Evolutionary conservation across 371 early-diverging fungal genomes (phyloP).

Genomic region (Encephalitozoon romaleae): DNA sequence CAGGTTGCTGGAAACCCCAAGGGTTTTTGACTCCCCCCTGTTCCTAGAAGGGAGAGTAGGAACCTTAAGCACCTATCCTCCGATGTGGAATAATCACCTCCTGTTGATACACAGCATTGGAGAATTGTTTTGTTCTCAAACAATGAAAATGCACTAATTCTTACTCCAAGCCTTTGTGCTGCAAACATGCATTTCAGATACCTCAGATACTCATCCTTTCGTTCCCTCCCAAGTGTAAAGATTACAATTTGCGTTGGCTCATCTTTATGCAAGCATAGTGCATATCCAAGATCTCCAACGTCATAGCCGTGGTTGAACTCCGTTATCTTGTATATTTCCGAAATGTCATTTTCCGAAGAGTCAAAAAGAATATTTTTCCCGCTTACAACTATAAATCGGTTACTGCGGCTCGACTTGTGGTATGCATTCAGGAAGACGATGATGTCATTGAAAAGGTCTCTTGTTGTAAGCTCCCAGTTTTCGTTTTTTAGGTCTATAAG

Average conservation of each 20-base stretch:
- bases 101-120: conserved; percentile 16
- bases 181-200: conserved; percentile 42
- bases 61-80: neutral
- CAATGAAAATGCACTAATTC: conserved; percentile 21
- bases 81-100: conserved; percentile 10
- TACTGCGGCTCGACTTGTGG: neutral
- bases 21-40: neutral
- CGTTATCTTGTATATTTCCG: neutral
- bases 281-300: conserved; percentile 41
- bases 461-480: conserved; percentile 1
- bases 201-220: conserved; percentile 33
- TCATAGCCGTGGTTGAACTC: neutral
- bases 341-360: conserved; percentile 8
- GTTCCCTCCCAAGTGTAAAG: conserved; percentile 19
- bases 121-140: conserved; percentile 12
- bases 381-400: conserved; percentile 11
- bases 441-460: conserved; percentile 23
- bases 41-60: conserved; percentile 5
- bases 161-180: conserved; percentile 27
- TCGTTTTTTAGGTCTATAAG: conserved; percentile 27
- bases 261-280: conserved; percentile 15
- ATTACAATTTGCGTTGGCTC: conserved; percentile 34
- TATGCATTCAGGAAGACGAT: conserved; percentile 24
- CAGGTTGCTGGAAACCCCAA: conserved; percentile 33
- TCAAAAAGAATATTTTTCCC: neutral